Conservation (phyloP, 192 early-diverging fungal species). For the Coemansia umbellata region DNA sequence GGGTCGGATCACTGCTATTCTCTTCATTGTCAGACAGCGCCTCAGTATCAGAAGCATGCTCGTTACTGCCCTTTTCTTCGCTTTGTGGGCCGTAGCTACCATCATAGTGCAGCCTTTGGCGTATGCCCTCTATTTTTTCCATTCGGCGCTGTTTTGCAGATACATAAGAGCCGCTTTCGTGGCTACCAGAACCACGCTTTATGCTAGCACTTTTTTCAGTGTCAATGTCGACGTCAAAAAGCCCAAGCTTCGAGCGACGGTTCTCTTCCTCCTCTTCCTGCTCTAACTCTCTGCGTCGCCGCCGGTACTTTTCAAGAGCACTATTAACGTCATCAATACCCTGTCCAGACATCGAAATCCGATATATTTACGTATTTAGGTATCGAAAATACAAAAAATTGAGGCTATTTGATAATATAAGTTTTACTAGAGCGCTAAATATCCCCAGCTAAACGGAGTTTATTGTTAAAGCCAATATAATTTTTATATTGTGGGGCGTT, state of each 20-base stretch:
- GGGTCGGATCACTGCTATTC: background rate
- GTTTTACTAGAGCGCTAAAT: no score
- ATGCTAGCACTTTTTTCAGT: no score
- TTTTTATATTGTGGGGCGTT: no score
- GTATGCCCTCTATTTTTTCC: constrained; percentile 22
- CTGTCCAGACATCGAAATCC: no score
- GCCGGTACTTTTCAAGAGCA: constrained; percentile 36
- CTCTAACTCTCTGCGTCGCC: constrained; percentile 41
- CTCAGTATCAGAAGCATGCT: constrained; percentile 1
- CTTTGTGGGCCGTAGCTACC: background rate
- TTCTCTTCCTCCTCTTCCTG: constrained; percentile 16
- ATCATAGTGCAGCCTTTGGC: constrained; percentile 11
- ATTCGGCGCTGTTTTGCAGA: constrained; percentile 26
- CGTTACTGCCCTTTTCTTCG: background rate
- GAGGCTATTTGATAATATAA: no score
- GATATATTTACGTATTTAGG: no score
- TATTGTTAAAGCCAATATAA: no score
- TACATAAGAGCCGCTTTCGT: constrained; percentile 6
- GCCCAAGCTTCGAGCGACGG: background rate
- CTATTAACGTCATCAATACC: constrained; percentile 1
- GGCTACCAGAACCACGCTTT: background rate
- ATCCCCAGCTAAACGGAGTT: no score
- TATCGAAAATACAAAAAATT: no score
- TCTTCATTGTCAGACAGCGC: background rate
- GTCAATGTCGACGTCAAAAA: background rate